These are phyloP conservation scores for Neurospora sp. DNA, from an alignment of 2,329 filamentous ascomycete species.

Conservation along the genomic window DNA sequence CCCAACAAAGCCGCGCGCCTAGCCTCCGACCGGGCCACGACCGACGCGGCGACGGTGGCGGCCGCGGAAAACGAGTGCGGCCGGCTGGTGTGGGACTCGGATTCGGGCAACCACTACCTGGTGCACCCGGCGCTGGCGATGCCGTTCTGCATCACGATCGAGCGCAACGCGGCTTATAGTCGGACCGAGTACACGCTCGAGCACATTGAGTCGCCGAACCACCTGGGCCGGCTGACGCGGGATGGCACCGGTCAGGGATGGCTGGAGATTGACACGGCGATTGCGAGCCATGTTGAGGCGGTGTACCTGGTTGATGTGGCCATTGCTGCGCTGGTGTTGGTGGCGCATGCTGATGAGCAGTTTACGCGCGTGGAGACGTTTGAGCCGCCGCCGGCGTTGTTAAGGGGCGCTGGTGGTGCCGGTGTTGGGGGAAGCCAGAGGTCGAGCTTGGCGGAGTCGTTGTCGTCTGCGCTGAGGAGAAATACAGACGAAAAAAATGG, in stretches of 20 bases:
- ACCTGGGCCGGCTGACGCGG: conserved; percentile 50
- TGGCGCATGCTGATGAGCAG: conserved; percentile 47
- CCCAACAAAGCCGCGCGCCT: conserved; percentile 54
- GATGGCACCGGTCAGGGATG: conserved; percentile 50
- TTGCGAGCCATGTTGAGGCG: conserved; percentile 49
- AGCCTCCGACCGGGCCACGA: conserved; percentile 46
- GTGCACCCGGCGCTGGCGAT: conserved; percentile 54
- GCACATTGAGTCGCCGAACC: conserved; percentile 51
- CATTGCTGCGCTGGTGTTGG: conserved; percentile 49
- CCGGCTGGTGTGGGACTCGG: conserved; percentile 61
- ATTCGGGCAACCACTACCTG: conserved; percentile 49
- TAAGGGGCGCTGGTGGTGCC: conserved; percentile 12
- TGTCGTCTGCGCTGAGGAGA: conserved; percentile 10
- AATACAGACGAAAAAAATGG: conserved; percentile 19
- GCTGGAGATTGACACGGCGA: conserved; percentile 51
- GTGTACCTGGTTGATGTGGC: conserved; percentile 56
- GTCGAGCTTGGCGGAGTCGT: conserved; percentile 1
- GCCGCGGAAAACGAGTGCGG: conserved; percentile 61
- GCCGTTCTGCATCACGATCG: conserved; percentile 51
- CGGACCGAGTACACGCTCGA: conserved; percentile 56
- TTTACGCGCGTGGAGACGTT: conserved; percentile 43
- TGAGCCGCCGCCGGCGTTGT: conserved; percentile 42
- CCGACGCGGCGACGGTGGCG: conserved; percentile 48
- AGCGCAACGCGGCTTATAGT: conserved; percentile 49
- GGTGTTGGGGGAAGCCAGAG: conserved; percentile 19